Percentiles rank a stretch among this genome's conserved stretches.
Evolutionary conservation across 225 moss, liverwort and hornwort genomes (phyloP).

Genomic region (Bryoerythrophyllum caledonicum): DNA sequence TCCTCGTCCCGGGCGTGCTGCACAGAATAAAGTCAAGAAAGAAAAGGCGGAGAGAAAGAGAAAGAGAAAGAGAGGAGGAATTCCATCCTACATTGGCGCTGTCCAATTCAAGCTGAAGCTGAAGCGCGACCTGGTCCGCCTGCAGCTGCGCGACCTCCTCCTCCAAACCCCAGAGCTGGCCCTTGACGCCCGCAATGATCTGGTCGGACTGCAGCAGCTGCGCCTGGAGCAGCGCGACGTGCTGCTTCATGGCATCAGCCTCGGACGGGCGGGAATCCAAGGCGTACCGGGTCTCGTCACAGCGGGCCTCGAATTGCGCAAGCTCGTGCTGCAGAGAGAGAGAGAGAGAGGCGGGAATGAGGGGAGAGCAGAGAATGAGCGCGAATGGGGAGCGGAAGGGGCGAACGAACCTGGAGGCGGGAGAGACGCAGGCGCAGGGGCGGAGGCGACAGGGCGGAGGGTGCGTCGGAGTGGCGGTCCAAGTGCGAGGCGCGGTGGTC

Average conservation of each 20-base stretch:
- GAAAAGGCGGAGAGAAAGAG: neutral
- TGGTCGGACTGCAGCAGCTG: conserved; percentile 44
- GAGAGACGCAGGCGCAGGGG: conserved; percentile 35
- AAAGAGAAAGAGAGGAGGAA: neutral
- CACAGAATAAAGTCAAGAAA: conserved; percentile 16
- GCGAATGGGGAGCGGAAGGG: neutral
- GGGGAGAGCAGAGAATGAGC: neutral
- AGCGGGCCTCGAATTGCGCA: conserved; percentile 38
- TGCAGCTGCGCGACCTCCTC: conserved; percentile 45
- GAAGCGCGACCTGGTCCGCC: conserved; percentile 49
- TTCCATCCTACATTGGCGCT: conserved; percentile 34
- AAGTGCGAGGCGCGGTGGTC: conserved; percentile 25
- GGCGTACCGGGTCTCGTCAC: conserved; percentile 31
- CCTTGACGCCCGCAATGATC: conserved; percentile 25
- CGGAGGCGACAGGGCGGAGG: conserved; percentile 13
- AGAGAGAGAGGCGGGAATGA: neutral
- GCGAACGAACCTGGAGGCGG: conserved; percentile 41
- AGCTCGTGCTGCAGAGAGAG: conserved; percentile 37
- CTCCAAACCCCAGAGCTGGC: conserved; percentile 40
- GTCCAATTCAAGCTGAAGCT: conserved; percentile 54
- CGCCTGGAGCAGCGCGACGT: conserved; percentile 33
- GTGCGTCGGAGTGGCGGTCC: neutral
- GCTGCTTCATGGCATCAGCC: conserved; percentile 38
- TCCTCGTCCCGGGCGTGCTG: conserved; percentile 53
- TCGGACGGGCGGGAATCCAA: conserved; percentile 41